These are phyloP conservation scores for Hericium erinaceus DNA, from an alignment of 768 basidiomycete species.

Conservation along the genomic window DNA sequence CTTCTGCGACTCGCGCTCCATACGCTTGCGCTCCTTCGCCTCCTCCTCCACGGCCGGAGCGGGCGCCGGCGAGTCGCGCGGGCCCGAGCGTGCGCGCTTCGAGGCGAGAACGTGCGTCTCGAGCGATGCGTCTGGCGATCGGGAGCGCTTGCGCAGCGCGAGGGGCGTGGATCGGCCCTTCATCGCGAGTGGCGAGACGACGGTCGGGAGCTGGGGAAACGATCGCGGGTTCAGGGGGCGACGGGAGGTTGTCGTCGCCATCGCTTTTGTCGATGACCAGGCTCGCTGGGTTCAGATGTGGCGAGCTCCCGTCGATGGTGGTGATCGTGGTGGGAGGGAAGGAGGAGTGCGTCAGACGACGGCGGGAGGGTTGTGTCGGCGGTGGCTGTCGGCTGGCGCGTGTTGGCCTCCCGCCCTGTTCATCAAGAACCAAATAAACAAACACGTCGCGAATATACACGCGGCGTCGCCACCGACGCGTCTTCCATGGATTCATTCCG, in stretches of 20 bases:
- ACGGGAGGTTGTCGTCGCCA: conserved; percentile 10
- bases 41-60: conserved; percentile 8
- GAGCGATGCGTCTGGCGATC: conserved; percentile 11
- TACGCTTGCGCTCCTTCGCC: conserved; percentile 9
- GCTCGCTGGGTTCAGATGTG: neutral
- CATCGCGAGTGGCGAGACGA: conserved; percentile 8
- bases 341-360: neutral
- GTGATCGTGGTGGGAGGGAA: neutral
- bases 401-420: neutral
- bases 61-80: conserved; percentile 3
- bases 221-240: conserved; percentile 13
- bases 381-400: neutral
- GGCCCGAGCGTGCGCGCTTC: conserved; percentile 9
- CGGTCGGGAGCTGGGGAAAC: conserved; percentile 10
- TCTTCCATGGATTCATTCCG: neutral
- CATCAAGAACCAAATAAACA: conserved; percentile 11
- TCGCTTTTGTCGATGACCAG: neutral
- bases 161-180: conserved; percentile 9
- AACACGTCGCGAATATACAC: conserved; percentile 10
- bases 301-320: neutral
- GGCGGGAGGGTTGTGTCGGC: conserved; percentile 2
- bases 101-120: conserved; percentile 10
- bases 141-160: conserved; percentile 7
- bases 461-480: neutral
- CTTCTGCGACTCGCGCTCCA: conserved; percentile 12